Base-by-base conservation (phyloP, 2,329 filamentous ascomycete species). In the Alternaria dauci region DNA sequence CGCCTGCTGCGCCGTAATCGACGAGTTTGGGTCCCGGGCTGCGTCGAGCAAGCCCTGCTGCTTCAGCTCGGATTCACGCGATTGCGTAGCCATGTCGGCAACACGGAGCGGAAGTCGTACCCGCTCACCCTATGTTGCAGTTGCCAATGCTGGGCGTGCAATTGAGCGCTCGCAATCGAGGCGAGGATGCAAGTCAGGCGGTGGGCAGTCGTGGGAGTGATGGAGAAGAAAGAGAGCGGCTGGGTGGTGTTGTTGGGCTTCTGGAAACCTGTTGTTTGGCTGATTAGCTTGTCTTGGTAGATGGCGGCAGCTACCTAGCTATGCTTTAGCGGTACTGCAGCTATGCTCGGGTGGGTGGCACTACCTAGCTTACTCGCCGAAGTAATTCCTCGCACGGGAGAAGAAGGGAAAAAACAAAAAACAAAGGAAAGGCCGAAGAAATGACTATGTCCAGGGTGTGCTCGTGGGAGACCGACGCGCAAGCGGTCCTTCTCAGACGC, bases 1-100 rank as follows among this genome's bases (percentile, higher is more conserved):
- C 32, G 91, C 91, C 65, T 89, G 88, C 41, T 91, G 86, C 47
- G 92, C 84, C 1, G 88, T 87, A 66, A 93, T 86, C 44, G 80
- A 81, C 75, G 85, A 91, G 69, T 91, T 80, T 36, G 91, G 88
- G 76, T 96, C 86, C 63, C 84, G 85, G 56, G 93, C 89, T 60
- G 92, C 91, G 75, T 95, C 91, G 61, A 94, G 82, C 66, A 88
- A 90, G 67, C 89, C 92, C 80, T 96, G 89, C 78, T 89, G 85
- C 86, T 93, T 96, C 79, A 92, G 86, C 86, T 96, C 93, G 61
- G 79, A 78, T 58, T 78, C 81, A 52, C 69, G 68, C 58, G 68
- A 57, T 30, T 66, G 59, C 41, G 76, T 73, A 36, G 72, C 71
- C 73, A 77, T 76, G 63, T 52, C 54, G 66, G 69, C 57, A 52